Conservation (phyloP, 306 rosid genomes). For the Trifolium subterraneum region DNA sequence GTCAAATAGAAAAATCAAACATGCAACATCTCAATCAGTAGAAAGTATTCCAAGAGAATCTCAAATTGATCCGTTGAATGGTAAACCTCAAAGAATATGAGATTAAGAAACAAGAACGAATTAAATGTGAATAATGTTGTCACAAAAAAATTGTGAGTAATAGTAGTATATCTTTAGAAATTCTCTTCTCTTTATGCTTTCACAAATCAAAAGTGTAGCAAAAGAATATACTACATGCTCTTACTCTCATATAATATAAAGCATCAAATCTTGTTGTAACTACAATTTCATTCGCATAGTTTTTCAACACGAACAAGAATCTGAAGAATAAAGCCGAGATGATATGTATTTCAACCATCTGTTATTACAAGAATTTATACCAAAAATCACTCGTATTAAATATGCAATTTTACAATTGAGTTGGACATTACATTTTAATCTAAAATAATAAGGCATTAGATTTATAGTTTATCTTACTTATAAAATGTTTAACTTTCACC, state of each 20-base stretch:
- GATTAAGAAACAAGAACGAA: background rate
- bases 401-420: too few species aligned
- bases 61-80: background rate
- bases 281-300: background rate
- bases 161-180: background rate
- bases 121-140: background rate
- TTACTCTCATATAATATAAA: constrained; percentile 1
- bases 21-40: constrained; percentile 3
- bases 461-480: too few species aligned
- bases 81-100: constrained; percentile 10
- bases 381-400: too few species aligned
- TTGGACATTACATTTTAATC: too few species aligned
- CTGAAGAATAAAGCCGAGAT: background rate
- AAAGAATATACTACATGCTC: constrained; percentile 20
- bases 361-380: too few species aligned
- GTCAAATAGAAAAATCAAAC: constrained; percentile 13
- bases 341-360: background rate
- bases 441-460: too few species aligned
- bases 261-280: constrained; percentile 31
- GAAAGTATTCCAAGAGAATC: constrained; percentile 20
- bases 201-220: constrained; percentile 2
- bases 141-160: too few species aligned
- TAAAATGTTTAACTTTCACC: too few species aligned
- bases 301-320: background rate
- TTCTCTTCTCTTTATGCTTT: constrained; percentile 3